phyloP scores from a whole-genome alignment of 2,329 filamentous ascomycete genomes.

The Penicillium rolfsii region DNA sequence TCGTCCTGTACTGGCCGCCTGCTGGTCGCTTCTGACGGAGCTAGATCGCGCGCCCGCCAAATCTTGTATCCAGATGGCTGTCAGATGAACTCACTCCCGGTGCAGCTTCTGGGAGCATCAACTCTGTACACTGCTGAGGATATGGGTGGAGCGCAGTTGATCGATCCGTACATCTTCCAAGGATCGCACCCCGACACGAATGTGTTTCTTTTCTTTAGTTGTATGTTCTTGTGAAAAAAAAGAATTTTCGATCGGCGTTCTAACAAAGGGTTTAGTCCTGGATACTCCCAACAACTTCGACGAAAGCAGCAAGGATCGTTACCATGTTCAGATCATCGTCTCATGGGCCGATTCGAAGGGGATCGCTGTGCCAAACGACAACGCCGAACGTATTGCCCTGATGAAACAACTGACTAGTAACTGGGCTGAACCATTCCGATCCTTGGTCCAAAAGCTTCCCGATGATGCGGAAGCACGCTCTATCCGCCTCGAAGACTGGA shows the following conservation, averaged over 20 bases:
- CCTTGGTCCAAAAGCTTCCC: conserved; percentile 48
- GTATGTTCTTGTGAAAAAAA: conserved; percentile 36
- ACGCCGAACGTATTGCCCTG: conserved; percentile 45
- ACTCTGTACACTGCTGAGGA: conserved; percentile 48
- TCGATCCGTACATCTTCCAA: conserved; percentile 61
- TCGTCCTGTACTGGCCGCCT: conserved; percentile 48
- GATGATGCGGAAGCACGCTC: conserved; percentile 49
- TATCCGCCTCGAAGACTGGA: conserved; percentile 55
- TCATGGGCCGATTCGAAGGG: conserved; percentile 53
- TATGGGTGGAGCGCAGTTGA: conserved; percentile 47
- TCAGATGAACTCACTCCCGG: conserved; percentile 49
- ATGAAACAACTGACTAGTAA: conserved; percentile 50
- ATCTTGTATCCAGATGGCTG: conserved; percentile 30
- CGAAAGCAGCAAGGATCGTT: conserved; percentile 40
- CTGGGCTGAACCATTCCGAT: conserved; percentile 57
- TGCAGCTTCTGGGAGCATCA: conserved; percentile 55
- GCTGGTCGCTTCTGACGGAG: conserved; percentile 58
- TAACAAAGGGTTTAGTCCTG: conserved; percentile 44
- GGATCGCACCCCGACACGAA: conserved; percentile 57
- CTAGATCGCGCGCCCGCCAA: conserved; percentile 50
- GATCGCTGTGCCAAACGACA: conserved; percentile 48
- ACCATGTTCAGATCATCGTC: conserved; percentile 55
- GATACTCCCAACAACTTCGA: conserved; percentile 53
- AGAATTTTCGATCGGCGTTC: neutral
- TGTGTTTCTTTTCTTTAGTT: conserved; percentile 58